Evolutionary conservation across 106 monocot genomes (phyloP).

Genomic region (Apostasia shenzhenica): DNA sequence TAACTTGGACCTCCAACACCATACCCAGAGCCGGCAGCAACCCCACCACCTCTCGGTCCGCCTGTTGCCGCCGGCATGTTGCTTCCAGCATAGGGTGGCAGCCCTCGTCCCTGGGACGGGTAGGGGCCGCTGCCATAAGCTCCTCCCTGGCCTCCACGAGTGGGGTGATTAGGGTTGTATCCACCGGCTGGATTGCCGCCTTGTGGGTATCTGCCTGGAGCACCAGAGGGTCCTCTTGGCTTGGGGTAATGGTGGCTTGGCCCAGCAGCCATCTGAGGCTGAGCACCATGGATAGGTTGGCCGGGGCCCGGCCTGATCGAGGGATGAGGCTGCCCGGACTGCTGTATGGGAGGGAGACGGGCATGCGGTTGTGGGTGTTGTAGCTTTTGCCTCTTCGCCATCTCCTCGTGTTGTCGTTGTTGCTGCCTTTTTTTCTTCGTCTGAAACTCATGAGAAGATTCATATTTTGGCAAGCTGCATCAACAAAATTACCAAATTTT

Average conservation of each 20-base stretch:
- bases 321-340: slow-evolving; percentile 61
- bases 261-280: slow-evolving; percentile 48
- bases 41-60: slow-evolving; percentile 49
- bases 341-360: slow-evolving; percentile 76
- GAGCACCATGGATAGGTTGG: slow-evolving; percentile 52
- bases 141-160: slow-evolving; percentile 46
- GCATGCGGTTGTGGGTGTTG: slow-evolving; percentile 86
- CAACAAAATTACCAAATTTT: neutral
- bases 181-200: slow-evolving; percentile 71
- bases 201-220: slow-evolving; percentile 57
- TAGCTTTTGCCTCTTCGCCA: slow-evolving; percentile 76
- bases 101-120: slow-evolving; percentile 33
- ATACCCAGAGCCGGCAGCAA: slow-evolving; percentile 31
- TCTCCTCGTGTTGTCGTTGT: slow-evolving; percentile 85
- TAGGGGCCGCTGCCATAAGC: slow-evolving; percentile 37
- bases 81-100: slow-evolving; percentile 62
- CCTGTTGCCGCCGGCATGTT: slow-evolving; percentile 35
- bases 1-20: slow-evolving; percentile 39
- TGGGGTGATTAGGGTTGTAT: slow-evolving; percentile 81
- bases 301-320: slow-evolving; percentile 63
- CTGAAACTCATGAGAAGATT: slow-evolving; percentile 97
- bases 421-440: slow-evolving; percentile 96
- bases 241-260: slow-evolving; percentile 79
- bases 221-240: slow-evolving; percentile 58
- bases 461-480: slow-evolving; percentile 82